These are phyloP conservation scores for Roridomyces roridus DNA, from an alignment of 768 basidiomycete species.

Conservation along the genomic window DNA sequence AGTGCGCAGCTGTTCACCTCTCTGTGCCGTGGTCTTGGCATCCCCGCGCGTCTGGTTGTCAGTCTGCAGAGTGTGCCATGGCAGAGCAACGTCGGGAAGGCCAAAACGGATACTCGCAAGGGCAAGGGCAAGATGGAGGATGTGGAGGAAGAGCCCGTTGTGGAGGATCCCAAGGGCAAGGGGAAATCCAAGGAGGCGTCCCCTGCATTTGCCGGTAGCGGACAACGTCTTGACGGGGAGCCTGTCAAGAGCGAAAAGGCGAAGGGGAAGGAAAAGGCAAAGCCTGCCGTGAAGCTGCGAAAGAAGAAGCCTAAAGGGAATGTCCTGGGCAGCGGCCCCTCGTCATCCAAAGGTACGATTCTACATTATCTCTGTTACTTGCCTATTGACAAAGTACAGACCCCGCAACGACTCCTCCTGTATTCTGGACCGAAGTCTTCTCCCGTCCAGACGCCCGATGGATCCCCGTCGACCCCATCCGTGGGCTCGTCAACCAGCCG, in stretches of 20 bases:
- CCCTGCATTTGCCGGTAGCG: constrained; percentile 40
- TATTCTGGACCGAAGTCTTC: constrained; percentile 98
- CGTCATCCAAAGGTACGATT: neutral
- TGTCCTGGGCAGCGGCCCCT: constrained; percentile 39
- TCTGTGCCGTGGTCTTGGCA: constrained; percentile 82
- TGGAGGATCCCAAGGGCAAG: constrained; percentile 35
- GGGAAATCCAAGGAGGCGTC: constrained; percentile 27
- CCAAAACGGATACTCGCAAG: constrained; percentile 49
- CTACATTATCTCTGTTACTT: neutral
- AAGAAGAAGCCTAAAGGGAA: constrained; percentile 59
- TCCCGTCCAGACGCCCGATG: constrained; percentile 90
- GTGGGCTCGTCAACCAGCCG: constrained; percentile 79
- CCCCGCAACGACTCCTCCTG: constrained; percentile 74
- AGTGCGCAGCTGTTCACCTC: constrained; percentile 93
- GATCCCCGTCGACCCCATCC: constrained; percentile 92
- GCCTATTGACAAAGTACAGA: constrained; percentile 36
- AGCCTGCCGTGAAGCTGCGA: constrained; percentile 62
- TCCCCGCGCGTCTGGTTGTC: constrained; percentile 87
- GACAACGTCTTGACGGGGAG: constrained; percentile 47
- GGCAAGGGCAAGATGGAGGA: constrained; percentile 41
- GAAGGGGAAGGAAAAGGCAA: constrained; percentile 64
- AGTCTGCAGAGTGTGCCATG: constrained; percentile 94
- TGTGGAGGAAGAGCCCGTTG: constrained; percentile 39
- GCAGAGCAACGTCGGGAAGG: constrained; percentile 71
- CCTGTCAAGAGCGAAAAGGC: constrained; percentile 51